Conservation (phyloP, 345 rosid species). For the Viola odorata region DNA sequence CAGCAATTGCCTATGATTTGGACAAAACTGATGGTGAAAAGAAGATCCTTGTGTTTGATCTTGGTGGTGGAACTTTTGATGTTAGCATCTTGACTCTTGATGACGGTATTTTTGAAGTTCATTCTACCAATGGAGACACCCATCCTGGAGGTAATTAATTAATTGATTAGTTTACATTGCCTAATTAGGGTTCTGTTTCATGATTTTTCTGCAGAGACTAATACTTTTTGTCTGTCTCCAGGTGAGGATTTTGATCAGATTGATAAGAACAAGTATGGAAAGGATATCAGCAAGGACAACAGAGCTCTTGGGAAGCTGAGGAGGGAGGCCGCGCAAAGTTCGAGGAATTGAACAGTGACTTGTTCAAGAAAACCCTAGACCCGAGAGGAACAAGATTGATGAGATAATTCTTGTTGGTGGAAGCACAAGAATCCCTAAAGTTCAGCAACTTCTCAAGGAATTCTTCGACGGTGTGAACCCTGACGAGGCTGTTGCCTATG, state of each 20-base stretch:
- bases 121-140: conserved; percentile 24
- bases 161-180: neutral
- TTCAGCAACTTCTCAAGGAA: conserved; percentile 28
- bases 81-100: conserved; percentile 24
- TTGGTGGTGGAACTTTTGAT: conserved; percentile 23
- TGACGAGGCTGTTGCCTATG: conserved; percentile 30
- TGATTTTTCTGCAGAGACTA: neutral
- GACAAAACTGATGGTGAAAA: conserved; percentile 26
- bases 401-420: conserved; percentile 33
- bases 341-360: conserved; percentile 26
- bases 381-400: conserved; percentile 21
- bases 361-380: conserved; percentile 28
- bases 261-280: conserved; percentile 27
- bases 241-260: conserved; percentile 31
- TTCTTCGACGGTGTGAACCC: conserved; percentile 32
- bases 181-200: neutral
- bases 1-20: conserved; percentile 25
- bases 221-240: neutral
- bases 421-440: conserved; percentile 29
- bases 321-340: conserved; percentile 25
- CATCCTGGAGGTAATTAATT: conserved; percentile 22
- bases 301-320: conserved; percentile 27
- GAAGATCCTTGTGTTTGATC: conserved; percentile 26
- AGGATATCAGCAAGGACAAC: conserved; percentile 31
- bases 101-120: conserved; percentile 25